These are phyloP conservation scores for Trichoderma virens DNA, from an alignment of 495 filamentous ascomycete species.

Conservation along the genomic window DNA sequence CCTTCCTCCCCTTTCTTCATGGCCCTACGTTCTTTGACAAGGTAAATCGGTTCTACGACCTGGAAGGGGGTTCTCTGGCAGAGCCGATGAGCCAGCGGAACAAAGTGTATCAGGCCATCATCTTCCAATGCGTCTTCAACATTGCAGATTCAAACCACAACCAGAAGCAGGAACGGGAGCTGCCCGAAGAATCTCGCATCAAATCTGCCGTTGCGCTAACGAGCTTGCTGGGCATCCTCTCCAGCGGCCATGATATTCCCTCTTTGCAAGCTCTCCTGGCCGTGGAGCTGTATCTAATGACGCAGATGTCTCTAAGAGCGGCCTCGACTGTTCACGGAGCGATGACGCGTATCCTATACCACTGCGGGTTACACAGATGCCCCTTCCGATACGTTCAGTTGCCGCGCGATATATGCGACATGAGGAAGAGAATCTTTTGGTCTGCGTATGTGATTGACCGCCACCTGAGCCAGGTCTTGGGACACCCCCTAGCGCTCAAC, in stretches of 20 bases:
- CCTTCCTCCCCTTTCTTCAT: not conserved
- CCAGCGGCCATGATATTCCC: conserved; percentile 1
- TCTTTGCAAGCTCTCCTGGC: not conserved
- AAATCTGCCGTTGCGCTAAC: not conserved
- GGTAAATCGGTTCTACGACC: not conserved
- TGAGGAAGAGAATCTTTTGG: conserved; percentile 5
- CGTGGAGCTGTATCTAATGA: conserved; percentile 2
- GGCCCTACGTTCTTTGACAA: conserved; percentile 4
- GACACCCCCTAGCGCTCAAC: conserved; percentile 1
- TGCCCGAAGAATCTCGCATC: not conserved
- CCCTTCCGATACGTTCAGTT: conserved; percentile 6
- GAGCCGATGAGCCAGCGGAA: conserved; percentile 1
- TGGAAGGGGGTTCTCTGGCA: not conserved
- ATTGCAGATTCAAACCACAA: conserved; percentile 3
- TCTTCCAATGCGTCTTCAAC: conserved; percentile 6
- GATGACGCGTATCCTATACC: conserved; percentile 1
- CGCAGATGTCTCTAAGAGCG: conserved; percentile 5
- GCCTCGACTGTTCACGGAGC: conserved; percentile 5
- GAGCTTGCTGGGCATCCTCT: not conserved
- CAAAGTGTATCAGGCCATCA: conserved; percentile 8
- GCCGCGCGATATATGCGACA: not conserved
- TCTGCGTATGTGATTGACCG: conserved; percentile 4
- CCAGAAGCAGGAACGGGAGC: not conserved
- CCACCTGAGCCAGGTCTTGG: not conserved
- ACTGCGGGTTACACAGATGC: conserved; percentile 2